Conservation (phyloP, 768 basidiomycete species). For the Rhodotorula babjevae region DNA sequence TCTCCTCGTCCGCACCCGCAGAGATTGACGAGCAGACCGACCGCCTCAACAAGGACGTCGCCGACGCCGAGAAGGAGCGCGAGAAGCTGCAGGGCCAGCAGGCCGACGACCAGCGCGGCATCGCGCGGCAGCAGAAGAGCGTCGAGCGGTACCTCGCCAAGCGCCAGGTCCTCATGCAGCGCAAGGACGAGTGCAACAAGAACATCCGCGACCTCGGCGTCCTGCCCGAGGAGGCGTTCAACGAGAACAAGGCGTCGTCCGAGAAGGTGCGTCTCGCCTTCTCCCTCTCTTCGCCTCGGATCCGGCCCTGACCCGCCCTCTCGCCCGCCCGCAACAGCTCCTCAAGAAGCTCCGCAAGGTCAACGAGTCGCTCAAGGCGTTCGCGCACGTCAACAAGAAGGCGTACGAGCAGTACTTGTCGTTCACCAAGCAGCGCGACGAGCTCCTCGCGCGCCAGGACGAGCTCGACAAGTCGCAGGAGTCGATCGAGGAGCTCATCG, state of each 20-base stretch:
- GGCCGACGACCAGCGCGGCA: conserved; percentile 74
- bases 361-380: conserved; percentile 91
- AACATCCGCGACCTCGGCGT: conserved; percentile 95
- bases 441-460: conserved; percentile 74
- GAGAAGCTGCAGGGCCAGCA: conserved; percentile 78
- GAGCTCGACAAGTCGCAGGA: conserved; percentile 84
- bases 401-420: conserved; percentile 97
- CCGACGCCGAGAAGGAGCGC: conserved; percentile 50
- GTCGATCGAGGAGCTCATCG: conserved; percentile 87
- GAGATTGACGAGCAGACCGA: conserved; percentile 48
- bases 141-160: conserved; percentile 92
- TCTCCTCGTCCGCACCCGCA: conserved; percentile 51
- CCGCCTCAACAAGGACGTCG: conserved; percentile 19
- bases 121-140: conserved; percentile 88
- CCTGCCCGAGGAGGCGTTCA: conserved; percentile 92
- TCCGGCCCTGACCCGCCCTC: too few relatives aligned
- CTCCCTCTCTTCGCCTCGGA: background rate
- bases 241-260: conserved; percentile 66
- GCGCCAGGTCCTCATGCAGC: conserved; percentile 70
- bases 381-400: conserved; percentile 98
- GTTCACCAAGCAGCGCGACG: conserved; percentile 95
- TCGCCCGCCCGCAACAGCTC: conserved; percentile 54
- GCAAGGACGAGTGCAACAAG: conserved; percentile 90
- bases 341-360: conserved; percentile 86
- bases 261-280: conserved; percentile 61